Evolutionary conservation across 1,139 yeast genomes (phyloP), one percentile per base, ranked within the genome.

Genomic region (Casaregolazyma lundiana): DNA sequence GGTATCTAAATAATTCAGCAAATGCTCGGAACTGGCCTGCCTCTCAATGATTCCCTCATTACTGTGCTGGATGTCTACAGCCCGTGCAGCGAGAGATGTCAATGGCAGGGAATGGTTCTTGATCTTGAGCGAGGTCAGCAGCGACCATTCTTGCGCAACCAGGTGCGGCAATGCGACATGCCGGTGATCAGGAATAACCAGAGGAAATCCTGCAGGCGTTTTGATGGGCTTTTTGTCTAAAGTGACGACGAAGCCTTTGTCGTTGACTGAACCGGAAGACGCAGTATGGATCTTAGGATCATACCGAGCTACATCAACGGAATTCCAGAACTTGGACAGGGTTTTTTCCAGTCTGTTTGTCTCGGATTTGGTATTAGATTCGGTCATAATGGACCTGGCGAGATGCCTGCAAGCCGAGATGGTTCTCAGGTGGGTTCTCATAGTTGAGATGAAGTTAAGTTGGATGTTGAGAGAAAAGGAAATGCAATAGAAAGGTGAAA

Each of bases 61-160:
- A 55, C 60, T 53, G 38, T 48, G 43, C 35, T 51, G 44, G 16
- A 60, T 50, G 64, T 92, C 98, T 46, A 92, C 79, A 9, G 95
- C 87, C 53, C 98, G 75, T 0, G 97, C 81, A 1, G 86, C 84
- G 45, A 92, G 66, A 0, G 96, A 87, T 0, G 98, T 92, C 50
- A 92, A 69, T 2, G 97, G 97, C 43, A 92, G 73, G 19, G 87
- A 72, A 61, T 84, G 85, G 26, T 92, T 84, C 62, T 85, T 86
- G 57, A 90, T 78, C 53, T 84, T 78, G 53, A 84, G 72, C 48
- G 77, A 75, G 1, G 95, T 80, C 50, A 92, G 69, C 44, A 77
- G 76, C 46, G 80, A 75, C 98, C 98, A 94, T 68, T 92, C 99
- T 60, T 88, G 89, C 38, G 81, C 81, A 36, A 94, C 71, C 60